phyloP scores from a whole-genome alignment of 2,329 filamentous ascomycete species.

The Shiraia sp. region DNA sequence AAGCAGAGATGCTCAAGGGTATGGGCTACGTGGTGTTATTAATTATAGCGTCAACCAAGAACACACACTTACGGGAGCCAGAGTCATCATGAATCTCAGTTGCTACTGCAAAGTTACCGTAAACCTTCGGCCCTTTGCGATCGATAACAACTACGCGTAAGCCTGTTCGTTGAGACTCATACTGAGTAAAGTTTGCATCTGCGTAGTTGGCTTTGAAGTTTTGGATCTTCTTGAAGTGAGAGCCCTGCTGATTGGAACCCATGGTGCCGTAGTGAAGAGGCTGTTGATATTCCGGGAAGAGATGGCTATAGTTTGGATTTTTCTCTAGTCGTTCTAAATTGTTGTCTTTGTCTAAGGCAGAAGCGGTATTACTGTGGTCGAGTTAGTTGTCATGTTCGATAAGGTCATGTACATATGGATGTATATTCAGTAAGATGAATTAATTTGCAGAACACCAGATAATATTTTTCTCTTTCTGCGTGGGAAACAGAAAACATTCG shows the following conservation, averaged over 20 bases:
- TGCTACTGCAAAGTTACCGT: constrained; percentile 91
- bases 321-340: constrained; percentile 3
- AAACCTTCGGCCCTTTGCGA: constrained; percentile 84
- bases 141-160: constrained; percentile 94
- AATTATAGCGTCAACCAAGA: background rate
- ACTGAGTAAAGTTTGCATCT: constrained; percentile 85
- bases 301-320: constrained; percentile 1
- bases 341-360: constrained; percentile 26
- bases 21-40: constrained; percentile 43
- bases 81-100: constrained; percentile 98
- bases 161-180: constrained; percentile 91
- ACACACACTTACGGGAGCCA: constrained; percentile 64
- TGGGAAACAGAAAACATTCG: no score
- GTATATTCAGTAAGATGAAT: no score
- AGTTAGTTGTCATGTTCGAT: constrained; percentile 10
- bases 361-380: constrained; percentile 39
- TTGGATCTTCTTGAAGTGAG: constrained; percentile 80
- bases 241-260: constrained; percentile 43
- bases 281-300: constrained; percentile 3
- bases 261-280: constrained; percentile 24
- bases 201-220: constrained; percentile 89
- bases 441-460: no score
- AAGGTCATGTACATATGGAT: no score
- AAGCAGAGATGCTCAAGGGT: constrained; percentile 59
- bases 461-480: no score